Conservation (phyloP, 164 flowering plant species). For the Nymphaea thermarum region DNA sequence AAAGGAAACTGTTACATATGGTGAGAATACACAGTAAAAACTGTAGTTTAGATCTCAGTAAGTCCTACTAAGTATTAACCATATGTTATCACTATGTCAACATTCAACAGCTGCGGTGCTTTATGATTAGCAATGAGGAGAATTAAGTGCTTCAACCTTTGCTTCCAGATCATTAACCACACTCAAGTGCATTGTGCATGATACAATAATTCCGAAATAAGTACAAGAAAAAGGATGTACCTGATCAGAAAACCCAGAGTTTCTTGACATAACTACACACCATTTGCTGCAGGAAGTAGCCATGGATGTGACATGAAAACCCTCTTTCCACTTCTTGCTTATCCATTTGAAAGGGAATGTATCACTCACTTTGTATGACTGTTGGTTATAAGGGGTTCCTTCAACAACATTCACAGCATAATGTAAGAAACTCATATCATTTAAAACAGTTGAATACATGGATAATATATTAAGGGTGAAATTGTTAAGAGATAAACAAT, state of each 20-base stretch:
- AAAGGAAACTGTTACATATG: background rate
- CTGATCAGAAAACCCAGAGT: slow-evolving; percentile 76
- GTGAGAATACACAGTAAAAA: background rate
- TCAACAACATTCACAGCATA: background rate
- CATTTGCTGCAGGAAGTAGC: slow-evolving; percentile 78
- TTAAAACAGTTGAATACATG: too few relatives aligned
- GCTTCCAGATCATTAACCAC: background rate
- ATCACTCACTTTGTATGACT: slow-evolving; percentile 83
- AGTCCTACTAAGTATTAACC: background rate
- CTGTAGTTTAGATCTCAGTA: background rate
- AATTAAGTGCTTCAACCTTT: background rate
- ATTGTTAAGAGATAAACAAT: too few relatives aligned
- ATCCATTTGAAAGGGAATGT: slow-evolving; percentile 88
- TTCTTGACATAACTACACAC: slow-evolving; percentile 90
- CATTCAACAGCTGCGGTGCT: background rate
- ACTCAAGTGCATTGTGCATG: background rate
- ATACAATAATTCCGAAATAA: background rate
- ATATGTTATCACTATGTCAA: background rate
- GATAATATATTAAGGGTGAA: too few relatives aligned
- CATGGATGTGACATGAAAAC: slow-evolving; percentile 86
- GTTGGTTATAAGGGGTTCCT: slow-evolving; percentile 81
- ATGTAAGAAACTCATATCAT: too few relatives aligned
- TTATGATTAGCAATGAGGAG: background rate
- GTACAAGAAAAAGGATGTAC: slow-evolving; percentile 12
- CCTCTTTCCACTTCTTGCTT: slow-evolving; percentile 89